Conservation (phyloP, 768 basidiomycete species). For the Pleurotus eryngii region DNA sequence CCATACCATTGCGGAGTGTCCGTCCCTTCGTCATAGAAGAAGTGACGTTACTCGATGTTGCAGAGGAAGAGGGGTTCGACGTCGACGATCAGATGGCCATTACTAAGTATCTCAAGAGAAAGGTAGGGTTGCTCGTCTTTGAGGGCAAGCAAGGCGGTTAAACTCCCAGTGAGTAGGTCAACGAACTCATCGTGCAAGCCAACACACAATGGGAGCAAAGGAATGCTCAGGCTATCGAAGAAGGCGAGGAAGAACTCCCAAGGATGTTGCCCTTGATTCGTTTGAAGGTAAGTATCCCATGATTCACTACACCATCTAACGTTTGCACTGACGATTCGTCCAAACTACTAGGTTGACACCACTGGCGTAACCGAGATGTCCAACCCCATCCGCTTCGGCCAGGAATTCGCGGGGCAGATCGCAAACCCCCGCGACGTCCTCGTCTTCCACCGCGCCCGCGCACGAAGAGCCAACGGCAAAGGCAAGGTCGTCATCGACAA, state of each 20-base stretch:
- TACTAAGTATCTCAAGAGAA: constrained; percentile 70
- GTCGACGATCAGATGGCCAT: constrained; percentile 81
- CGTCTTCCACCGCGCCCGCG: constrained; percentile 68
- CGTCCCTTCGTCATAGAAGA: constrained; percentile 93
- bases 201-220: constrained; percentile 76
- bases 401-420: constrained; percentile 85
- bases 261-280: constrained; percentile 85
- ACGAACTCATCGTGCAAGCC: constrained; percentile 74
- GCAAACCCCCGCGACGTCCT: constrained; percentile 95
- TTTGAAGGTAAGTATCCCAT: constrained; percentile 55
- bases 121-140: constrained; percentile 36
- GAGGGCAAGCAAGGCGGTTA: background rate
- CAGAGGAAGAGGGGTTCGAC: constrained; percentile 75
- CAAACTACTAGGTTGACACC: constrained; percentile 67
- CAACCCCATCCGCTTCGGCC: constrained; percentile 95
- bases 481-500: constrained; percentile 68
- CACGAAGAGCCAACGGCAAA: constrained; percentile 57
- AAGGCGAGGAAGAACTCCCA: constrained; percentile 58
- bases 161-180: constrained; percentile 48
- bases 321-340: background rate
- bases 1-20: constrained; percentile 86
- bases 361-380: constrained; percentile 88
- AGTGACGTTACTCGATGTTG: constrained; percentile 67
- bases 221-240: constrained; percentile 55
- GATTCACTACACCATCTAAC: background rate